A percentile compares a stretch with the other conserved stretches of the same genome.
phyloP scores from a whole-genome alignment of 129 eudicot species.

The Tagetes patula region DNA sequence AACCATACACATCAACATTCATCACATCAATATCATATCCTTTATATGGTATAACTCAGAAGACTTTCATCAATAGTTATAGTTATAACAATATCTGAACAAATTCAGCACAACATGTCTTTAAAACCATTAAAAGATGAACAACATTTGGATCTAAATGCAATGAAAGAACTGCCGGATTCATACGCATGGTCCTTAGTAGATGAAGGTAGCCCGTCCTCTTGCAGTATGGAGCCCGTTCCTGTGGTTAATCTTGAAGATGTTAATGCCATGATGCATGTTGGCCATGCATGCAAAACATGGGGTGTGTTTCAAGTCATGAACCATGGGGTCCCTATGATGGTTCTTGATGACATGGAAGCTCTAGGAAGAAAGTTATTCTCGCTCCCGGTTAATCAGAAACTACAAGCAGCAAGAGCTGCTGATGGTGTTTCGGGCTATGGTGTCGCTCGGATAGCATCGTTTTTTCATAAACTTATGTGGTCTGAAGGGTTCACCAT shows the following conservation, averaged over 20 bases:
- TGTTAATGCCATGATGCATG: conserved; percentile 39
- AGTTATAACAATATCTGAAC: not conserved
- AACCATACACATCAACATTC: conserved; percentile 21
- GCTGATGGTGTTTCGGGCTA: conserved; percentile 70
- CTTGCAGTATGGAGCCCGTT: conserved; percentile 29
- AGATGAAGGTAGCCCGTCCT: not conserved
- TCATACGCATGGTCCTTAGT: conserved; percentile 64
- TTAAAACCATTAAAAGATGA: conserved; percentile 33
- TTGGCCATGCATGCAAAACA: conserved; percentile 84
- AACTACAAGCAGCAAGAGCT: conserved; percentile 68
- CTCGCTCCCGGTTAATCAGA: conserved; percentile 72
- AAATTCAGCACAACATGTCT: conserved; percentile 33
- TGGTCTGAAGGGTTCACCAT: conserved; percentile 98
- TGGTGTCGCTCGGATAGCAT: conserved; percentile 75
- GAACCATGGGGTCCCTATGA: conserved; percentile 57
- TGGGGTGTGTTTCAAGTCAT: conserved; percentile 84
- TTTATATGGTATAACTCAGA: too few species aligned
- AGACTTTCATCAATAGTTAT: too few species aligned
- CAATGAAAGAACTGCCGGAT: conserved; percentile 76
- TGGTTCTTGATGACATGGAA: conserved; percentile 49
- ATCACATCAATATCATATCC: conserved; percentile 4
- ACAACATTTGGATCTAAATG: conserved; percentile 52
- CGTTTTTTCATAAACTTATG: conserved; percentile 76
- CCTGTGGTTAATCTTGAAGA: conserved; percentile 61
- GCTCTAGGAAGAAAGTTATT: conserved; percentile 50